These are phyloP conservation scores for Arthrinium puccinioides DNA, from an alignment of 2,329 filamentous ascomycete genomes.

Conservation along the genomic window DNA sequence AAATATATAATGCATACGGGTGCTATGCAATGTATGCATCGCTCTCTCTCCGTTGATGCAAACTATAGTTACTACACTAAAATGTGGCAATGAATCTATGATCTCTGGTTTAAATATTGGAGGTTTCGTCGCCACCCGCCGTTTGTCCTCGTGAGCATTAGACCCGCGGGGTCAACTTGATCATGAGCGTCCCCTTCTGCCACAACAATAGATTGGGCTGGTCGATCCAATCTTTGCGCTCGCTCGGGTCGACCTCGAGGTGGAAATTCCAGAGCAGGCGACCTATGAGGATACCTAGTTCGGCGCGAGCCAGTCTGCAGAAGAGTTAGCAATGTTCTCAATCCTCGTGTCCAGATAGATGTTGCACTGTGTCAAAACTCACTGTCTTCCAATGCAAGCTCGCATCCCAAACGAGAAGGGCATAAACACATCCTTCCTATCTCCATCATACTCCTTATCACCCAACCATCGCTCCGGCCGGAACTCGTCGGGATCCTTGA, in stretches of 20 bases:
- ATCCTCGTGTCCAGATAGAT: background rate
- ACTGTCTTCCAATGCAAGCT: background rate
- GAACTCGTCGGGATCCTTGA: conserved; percentile 9
- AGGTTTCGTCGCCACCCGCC: no score
- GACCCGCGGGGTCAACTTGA: background rate
- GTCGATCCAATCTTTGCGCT: background rate
- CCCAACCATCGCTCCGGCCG: conserved; percentile 13
- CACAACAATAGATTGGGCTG: background rate
- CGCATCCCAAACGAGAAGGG: background rate
- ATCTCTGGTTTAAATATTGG: no score
- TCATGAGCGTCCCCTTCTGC: background rate
- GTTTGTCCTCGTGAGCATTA: no score
- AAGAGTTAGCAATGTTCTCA: background rate
- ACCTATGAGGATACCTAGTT: background rate
- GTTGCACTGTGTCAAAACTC: no score
- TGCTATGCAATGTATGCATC: no score
- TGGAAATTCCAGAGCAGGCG: background rate
- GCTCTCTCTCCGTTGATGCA: no score
- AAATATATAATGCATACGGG: no score
- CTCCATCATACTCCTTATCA: background rate
- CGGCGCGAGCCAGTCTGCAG: background rate
- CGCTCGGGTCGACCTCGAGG: background rate
- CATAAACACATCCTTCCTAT: background rate
- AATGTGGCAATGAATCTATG: no score
- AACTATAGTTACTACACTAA: no score